Evolutionary conservation across 352 stramenopile species (phyloP), one percentile per base, ranked within the genome.

Genomic region (Phytophthora pinifolia): DNA sequence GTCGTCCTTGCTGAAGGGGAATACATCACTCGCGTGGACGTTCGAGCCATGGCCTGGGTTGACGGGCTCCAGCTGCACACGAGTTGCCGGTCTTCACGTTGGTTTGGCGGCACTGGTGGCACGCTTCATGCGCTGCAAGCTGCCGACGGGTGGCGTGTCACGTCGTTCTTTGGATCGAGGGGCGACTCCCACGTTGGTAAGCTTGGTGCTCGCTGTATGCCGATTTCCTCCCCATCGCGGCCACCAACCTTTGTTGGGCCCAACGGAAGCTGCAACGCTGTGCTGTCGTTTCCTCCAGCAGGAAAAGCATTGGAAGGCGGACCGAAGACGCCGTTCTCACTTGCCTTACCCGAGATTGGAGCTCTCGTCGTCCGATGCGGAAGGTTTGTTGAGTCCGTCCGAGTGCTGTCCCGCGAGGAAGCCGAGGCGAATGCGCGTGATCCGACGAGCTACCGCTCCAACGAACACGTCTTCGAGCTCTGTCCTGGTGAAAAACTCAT

Each of bases 51-150:
- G 65, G 74, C 73, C 9, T 90, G 73, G 73, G 74, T 90, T 30
- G 77, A 90, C 46, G 79, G 77, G 6, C 50, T 90, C 12, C 73
- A 83, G 39, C 62, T 90, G 10, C 69, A 86, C 58, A 90, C 79
- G 3, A 90, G 87, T 39, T 14, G 71, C 27, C 70, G 73, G 2
- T 73, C 65, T 1, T 77, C 79, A 29, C 70, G 68, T n/a, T 88
- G 79, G 79, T 86, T 67, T 35, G 79, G 79, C 13, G 77, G 79
- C 3, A 78, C 71, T 39, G 79, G 79, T 13, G 79, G 79, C 5
- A 33, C 58, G 27, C 39, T 84, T 4, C 62, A 87, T 35, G 50
- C 67, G 29, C 50, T 90, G 7, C 59, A 79, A 42, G 48, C 63
- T 7, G 53, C 68, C 13, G 54, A 75, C 9, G 74, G 77, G 10